Evolutionary conservation across 192 early-diverging fungal species (phyloP).

Genomic region (Mortierella hygrophila): DNA sequence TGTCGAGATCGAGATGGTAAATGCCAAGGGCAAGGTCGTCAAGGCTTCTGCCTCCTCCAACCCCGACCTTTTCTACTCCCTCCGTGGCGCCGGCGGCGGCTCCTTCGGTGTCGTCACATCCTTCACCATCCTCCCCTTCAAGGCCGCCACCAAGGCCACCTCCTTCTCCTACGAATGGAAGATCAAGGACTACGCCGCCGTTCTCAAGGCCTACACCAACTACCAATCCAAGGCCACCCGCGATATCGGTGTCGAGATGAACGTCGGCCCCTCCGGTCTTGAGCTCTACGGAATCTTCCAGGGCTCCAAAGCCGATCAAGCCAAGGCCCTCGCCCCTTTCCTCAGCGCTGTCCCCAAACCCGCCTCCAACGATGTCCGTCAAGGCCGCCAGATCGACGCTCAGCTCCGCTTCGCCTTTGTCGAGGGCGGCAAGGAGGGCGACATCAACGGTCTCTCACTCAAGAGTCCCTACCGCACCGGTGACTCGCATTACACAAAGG

Average conservation of each 20-base stretch:
- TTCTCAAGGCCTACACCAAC: conserved; percentile 36
- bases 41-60: conserved; percentile 50
- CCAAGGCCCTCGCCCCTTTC: conserved; percentile 25
- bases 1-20: conserved; percentile 58
- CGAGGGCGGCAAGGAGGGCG: not conserved
- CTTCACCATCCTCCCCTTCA: conserved; percentile 47
- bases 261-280: conserved; percentile 27
- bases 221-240: conserved; percentile 22
- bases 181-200: conserved; percentile 12
- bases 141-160: conserved; percentile 47
- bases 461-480: conserved; percentile 16
- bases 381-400: conserved; percentile 40
- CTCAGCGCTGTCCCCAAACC: conserved; percentile 27
- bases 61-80: conserved; percentile 71
- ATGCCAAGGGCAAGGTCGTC: conserved; percentile 63
- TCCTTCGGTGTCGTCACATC: conserved; percentile 61
- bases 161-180: conserved; percentile 43
- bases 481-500: conserved; percentile 42
- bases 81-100: conserved; percentile 73
- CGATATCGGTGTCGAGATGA: conserved; percentile 55
- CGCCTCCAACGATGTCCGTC: conserved; percentile 12
- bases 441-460: conserved; percentile 39
- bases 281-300: conserved; percentile 49
- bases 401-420: conserved; percentile 38
- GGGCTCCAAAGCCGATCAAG: conserved; percentile 27